Conservation (phyloP, 1,284 basidiomycete species). For the Wolfiporia cocos region DNA sequence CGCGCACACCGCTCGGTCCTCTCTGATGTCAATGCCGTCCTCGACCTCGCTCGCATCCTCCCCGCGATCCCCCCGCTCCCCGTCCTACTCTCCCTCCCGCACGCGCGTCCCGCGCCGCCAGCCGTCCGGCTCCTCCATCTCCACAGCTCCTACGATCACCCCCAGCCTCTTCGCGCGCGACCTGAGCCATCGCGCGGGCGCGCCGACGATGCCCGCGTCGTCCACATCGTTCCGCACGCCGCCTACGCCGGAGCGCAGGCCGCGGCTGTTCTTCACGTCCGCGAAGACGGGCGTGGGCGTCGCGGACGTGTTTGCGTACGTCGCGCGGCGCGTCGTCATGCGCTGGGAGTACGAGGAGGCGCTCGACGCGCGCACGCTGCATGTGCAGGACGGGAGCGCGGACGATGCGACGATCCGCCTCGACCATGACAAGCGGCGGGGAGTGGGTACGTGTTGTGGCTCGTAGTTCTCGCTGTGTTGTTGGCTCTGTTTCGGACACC, state of each 20-base stretch:
- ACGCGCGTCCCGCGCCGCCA: constrained; percentile 29
- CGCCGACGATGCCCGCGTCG: constrained; percentile 19
- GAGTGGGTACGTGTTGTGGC: constrained; percentile 16
- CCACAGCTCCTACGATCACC: constrained; percentile 54
- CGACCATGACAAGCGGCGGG: constrained; percentile 5
- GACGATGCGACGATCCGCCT: constrained; percentile 9
- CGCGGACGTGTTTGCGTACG: constrained; percentile 60
- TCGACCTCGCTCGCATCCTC: constrained; percentile 24
- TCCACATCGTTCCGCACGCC: constrained; percentile 21
- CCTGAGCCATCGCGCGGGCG: constrained; percentile 17
- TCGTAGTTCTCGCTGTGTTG: no score
- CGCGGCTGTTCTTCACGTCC: constrained; percentile 64
- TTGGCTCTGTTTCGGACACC: no score
- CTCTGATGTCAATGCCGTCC: no score
- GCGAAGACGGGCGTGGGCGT: constrained; percentile 74
- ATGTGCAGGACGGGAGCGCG: constrained; percentile 20
- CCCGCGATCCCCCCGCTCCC: constrained; percentile 11
- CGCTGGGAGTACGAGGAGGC: constrained; percentile 61
- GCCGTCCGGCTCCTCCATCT: constrained; percentile 38
- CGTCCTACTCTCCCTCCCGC: constrained; percentile 16
- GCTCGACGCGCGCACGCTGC: constrained; percentile 26
- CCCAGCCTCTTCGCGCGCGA: constrained; percentile 49
- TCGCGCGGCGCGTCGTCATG: constrained; percentile 50
- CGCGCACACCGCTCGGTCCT: constrained; percentile 32
- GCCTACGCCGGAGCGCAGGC: constrained; percentile 39